phyloP scores from a whole-genome alignment of 2,329 filamentous ascomycete species.

The Cercospora sp. region DNA sequence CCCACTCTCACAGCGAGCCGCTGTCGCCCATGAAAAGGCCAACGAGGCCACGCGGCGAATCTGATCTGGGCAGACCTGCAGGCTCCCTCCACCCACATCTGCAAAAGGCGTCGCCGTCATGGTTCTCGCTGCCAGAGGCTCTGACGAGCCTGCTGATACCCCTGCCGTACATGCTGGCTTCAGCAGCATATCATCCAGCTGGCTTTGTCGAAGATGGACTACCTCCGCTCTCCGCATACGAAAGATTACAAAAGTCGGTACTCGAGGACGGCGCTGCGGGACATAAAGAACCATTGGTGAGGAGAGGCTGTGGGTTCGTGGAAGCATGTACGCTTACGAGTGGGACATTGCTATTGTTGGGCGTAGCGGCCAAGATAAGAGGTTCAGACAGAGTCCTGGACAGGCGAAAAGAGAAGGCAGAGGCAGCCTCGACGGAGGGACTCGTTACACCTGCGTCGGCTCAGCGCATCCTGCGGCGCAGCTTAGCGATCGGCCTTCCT shows the following conservation, averaged over 20 bases:
- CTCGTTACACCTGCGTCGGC: slow-evolving; percentile 21
- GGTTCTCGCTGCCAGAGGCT: slow-evolving; percentile 47
- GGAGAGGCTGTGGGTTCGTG: slow-evolving; percentile 38
- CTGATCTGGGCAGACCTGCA: slow-evolving; percentile 46
- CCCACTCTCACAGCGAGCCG: neutral
- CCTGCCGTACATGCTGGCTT: slow-evolving; percentile 51
- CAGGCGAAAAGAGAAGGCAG: slow-evolving; percentile 33
- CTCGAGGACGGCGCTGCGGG: slow-evolving; percentile 23
- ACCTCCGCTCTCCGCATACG: slow-evolving; percentile 37
- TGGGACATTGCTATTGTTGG: slow-evolving; percentile 48
- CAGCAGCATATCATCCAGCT: slow-evolving; percentile 46
- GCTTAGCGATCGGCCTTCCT: slow-evolving; percentile 45
- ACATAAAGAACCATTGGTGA: slow-evolving; percentile 6
- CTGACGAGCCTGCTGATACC: slow-evolving; percentile 54
- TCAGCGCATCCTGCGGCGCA: slow-evolving; percentile 27
- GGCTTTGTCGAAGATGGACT: slow-evolving; percentile 29
- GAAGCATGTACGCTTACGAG: slow-evolving; percentile 50
- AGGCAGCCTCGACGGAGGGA: slow-evolving; percentile 14
- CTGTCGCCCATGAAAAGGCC: slow-evolving; percentile 32
- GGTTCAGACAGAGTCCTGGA: slow-evolving; percentile 35
- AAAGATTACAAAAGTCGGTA: slow-evolving; percentile 33
- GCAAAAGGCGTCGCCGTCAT: slow-evolving; percentile 28
- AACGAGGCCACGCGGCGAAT: slow-evolving; percentile 47
- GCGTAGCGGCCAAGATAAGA: slow-evolving; percentile 42
- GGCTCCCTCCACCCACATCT: slow-evolving; percentile 27